Base-by-base conservation (phyloP, 2,329 filamentous ascomycete species). In the Coniosporium tulheliwenetii region DNA sequence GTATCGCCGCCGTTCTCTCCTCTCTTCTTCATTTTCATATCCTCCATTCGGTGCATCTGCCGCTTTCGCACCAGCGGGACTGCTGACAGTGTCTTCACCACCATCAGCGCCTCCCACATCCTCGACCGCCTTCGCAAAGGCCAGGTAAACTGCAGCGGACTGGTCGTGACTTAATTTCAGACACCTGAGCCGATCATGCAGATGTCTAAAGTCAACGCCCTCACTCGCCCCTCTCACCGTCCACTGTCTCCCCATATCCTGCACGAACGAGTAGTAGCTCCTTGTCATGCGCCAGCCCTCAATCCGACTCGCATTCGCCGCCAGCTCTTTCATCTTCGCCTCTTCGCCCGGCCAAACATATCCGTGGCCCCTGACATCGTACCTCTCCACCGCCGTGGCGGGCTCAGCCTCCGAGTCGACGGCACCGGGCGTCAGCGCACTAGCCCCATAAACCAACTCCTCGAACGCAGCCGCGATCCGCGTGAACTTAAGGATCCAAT, bases 221-320 rank as follows among this genome's bases (percentile, higher is more conserved):
- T 85, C 82, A 35, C 89, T 70, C 1, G 84, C 81, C 34, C 76
- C n/a, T 7, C 37, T 44, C 38, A 54, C 56, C 37, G 54, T 52
- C 60, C 60, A 63, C 10, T 48, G 41, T 19, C 53, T 46, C 29
- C 57, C 60, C 1, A 61, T 47, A 44, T 63, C 60, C 37, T 93
- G 85, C 32, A 33, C 89, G 56, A 85, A 96, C 49, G 84, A 86
- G 63, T 93, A 94, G 57, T 98, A 98, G 53, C 85, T 93, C 45
- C 91, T 73, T 1, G 91, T 96, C 47, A 85, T 93, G 49, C 91
- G 78, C 91, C 91, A 98, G 42, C 89, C 91, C 64, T 98, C 91
- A 45, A 98, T 93, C 42, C 91, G 74, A 43, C 84, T 85, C 37
- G 91, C 85, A 45, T 93, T 94, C 2, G 86, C 89, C 12, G 86